Evolutionary conservation across 805 yeast species (phyloP), one percentile per base, ranked within the genome.

Genomic region (Spathaspora passalidarum): DNA sequence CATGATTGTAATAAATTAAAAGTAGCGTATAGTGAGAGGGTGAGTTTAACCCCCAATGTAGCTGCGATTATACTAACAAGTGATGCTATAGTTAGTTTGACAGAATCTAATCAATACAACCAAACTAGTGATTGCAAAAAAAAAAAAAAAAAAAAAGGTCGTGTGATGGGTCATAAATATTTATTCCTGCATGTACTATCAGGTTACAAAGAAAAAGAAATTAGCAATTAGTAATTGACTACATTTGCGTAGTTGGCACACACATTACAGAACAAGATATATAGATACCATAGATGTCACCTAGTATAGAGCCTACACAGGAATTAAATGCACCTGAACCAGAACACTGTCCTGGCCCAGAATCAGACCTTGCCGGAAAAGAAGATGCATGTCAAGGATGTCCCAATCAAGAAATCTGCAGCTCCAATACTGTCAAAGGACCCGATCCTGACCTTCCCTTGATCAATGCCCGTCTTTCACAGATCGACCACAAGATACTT

Each of bases 321-420:
- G 46, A 55, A 20, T 56, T 69, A 19, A 54, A 73, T 45, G 88
- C 83, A 0, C 90, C 94, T 0, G 95, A 86, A 58, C 98, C 99
- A 1, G 97, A 90, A 60, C 98, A 94, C 65, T 94, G 99, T 69
- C 99, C 99, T 0, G 99, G 99, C 1, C 96, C 98, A 1, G 97
- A 92, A 60, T 85, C 96, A 2, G 97, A 90, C 55, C 66, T 69
- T 44, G 99, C 99, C 2, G 99, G 99, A 6, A 81, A 86, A 56
- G 91, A 88, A 2, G 96, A 88, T 59, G 96, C 98, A 10, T 94
- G 99, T 61, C 77, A 71, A 7, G 97, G 97, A 9, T 94, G 99
- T 69, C 95, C 97, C 13, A 94, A 94, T 66, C 90, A 94, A 65
- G 81, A 76, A 38, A 86, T 92, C 4, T 94, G 99, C 68, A 85